Evolutionary conservation across 768 basidiomycete species (phyloP).

Genomic region (Podaxis mareebaensis): DNA sequence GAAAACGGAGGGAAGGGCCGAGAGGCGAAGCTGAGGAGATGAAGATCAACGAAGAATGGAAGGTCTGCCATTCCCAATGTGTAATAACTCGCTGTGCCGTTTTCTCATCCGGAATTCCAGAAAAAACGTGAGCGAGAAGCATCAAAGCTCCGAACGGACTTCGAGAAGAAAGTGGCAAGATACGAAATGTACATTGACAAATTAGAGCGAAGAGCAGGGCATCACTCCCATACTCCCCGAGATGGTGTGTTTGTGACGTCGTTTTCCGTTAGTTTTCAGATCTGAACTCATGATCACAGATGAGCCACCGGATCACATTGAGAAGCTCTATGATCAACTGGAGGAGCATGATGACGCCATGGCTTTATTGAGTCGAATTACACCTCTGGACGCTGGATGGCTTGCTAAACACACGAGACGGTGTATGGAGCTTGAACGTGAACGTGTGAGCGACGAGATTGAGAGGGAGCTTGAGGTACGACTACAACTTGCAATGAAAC

Average conservation of each 20-base stretch:
- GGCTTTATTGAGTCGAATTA: constrained; percentile 41
- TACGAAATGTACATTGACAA: constrained; percentile 67
- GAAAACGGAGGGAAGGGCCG: constrained; percentile 57
- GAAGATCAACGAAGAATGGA: constrained; percentile 63
- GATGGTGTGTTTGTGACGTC: constrained; percentile 36
- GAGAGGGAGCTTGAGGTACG: constrained; percentile 73
- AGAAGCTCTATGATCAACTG: constrained; percentile 62
- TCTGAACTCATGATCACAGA: constrained; percentile 25
- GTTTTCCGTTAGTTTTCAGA: constrained; percentile 4
- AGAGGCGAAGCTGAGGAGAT: constrained; percentile 71
- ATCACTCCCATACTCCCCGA: constrained; percentile 37
- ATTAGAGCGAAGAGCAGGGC: constrained; percentile 57
- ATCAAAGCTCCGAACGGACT: constrained; percentile 53
- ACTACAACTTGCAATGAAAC: constrained; percentile 11
- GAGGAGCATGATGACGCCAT: constrained; percentile 54
- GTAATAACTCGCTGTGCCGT: background rate
- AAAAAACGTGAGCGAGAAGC: constrained; percentile 58
- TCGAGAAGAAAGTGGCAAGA: constrained; percentile 53
- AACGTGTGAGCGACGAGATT: constrained; percentile 57
- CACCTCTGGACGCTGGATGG: constrained; percentile 57
- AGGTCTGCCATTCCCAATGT: constrained; percentile 43
- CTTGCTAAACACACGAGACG: constrained; percentile 54
- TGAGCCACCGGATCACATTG: constrained; percentile 48
- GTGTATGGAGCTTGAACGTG: constrained; percentile 48
- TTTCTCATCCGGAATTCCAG: constrained; percentile 32